Percentiles rank a stretch among this genome's conserved stretches.
Evolutionary conservation across 768 basidiomycete genomes (phyloP).

Genomic region (Paxillus rubicundulus): DNA sequence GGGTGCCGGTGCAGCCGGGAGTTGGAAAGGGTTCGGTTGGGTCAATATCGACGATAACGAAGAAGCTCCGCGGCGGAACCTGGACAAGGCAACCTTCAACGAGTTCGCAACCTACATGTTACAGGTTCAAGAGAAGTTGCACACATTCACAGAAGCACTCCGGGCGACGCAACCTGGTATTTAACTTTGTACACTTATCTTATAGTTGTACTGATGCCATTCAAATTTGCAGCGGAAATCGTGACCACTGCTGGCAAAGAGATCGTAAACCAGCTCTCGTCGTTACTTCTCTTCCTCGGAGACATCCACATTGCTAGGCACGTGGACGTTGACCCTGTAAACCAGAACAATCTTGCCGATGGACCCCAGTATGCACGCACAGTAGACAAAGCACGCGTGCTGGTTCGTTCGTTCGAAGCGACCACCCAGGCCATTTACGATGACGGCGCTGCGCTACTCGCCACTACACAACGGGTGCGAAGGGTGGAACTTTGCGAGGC

Average conservation of each 20-base stretch:
- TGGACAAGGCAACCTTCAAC: conserved; percentile 30
- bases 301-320: conserved; percentile 52
- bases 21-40: conserved; percentile 58
- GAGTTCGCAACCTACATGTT: conserved; percentile 30
- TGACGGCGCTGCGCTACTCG: conserved; percentile 41
- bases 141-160: conserved; percentile 16
- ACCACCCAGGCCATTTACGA: conserved; percentile 51
- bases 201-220: not conserved
- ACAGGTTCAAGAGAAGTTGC: conserved; percentile 31
- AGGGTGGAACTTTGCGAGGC: conserved; percentile 25
- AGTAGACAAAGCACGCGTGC: conserved; percentile 44
- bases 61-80: conserved; percentile 26
- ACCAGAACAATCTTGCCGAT: conserved; percentile 30
- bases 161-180: conserved; percentile 22
- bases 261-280: conserved; percentile 38
- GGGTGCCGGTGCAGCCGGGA: conserved; percentile 50
- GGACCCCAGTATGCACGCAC: conserved; percentile 40
- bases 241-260: conserved; percentile 30
- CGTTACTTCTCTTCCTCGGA: conserved; percentile 40
- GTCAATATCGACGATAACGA: conserved; percentile 35
- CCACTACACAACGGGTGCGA: conserved; percentile 36
- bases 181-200: not conserved
- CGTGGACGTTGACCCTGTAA: conserved; percentile 48
- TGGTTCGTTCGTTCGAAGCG: conserved; percentile 48
- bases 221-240: conserved; percentile 16